Evolutionary conservation across 2,329 filamentous ascomycete species (phyloP).

Genomic region (Epichloe glyceriae): DNA sequence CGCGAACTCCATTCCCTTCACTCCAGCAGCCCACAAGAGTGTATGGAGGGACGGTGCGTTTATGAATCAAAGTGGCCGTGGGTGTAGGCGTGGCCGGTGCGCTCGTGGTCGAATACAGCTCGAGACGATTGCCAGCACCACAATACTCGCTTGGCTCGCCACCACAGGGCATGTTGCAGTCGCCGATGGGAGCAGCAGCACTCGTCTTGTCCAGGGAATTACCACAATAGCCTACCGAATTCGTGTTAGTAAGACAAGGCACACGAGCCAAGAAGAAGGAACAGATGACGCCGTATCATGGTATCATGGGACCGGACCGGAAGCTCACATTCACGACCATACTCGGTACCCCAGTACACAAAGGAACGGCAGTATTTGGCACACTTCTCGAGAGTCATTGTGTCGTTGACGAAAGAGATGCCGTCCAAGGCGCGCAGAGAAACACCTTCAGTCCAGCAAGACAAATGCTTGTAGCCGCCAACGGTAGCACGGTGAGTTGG

Average conservation of each 20-base stretch:
- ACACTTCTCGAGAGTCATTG: conserved; percentile 37
- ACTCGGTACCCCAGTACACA: conserved; percentile 38
- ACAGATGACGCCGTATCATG: neutral
- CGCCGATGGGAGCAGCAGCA: conserved; percentile 14
- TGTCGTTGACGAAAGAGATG: conserved; percentile 28
- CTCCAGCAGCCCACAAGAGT: conserved; percentile 28
- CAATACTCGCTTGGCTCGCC: conserved; percentile 29
- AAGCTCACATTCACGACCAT: conserved; percentile 34
- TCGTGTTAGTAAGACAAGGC: neutral
- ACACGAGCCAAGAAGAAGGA: neutral
- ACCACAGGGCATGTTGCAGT: conserved; percentile 28
- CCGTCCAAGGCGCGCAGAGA: conserved; percentile 30
- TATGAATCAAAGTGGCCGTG: conserved; percentile 12
- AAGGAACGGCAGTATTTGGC: conserved; percentile 32
- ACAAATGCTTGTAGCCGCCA: conserved; percentile 31
- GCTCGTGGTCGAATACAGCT: conserved; percentile 29
- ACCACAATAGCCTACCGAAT: conserved; percentile 31
- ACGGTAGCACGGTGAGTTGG: conserved; percentile 25
- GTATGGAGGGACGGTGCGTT: conserved; percentile 15
- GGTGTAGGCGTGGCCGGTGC: conserved; percentile 19
- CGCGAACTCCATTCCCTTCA: conserved; percentile 22
- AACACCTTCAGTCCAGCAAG: conserved; percentile 35
- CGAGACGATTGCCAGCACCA: conserved; percentile 29
- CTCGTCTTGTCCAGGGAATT: conserved; percentile 23
- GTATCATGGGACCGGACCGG: neutral